Percentiles rank a stretch among this genome's conserved stretches.
phyloP scores from a whole-genome alignment of 768 basidiomycete genomes.

The Fomitopsis serialis region DNA sequence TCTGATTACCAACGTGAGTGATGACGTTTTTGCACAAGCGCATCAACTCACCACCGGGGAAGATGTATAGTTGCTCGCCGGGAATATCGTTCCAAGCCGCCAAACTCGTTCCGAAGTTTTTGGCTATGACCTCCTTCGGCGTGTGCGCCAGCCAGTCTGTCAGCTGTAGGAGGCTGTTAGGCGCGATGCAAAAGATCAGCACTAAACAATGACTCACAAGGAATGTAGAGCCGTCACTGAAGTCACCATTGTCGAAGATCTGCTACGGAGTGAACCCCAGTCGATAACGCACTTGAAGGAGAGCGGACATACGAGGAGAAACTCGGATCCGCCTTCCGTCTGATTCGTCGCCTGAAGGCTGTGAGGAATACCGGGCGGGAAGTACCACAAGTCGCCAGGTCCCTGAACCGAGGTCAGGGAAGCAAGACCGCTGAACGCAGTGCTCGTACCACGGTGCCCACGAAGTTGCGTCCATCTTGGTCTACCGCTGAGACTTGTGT shows the following conservation, averaged over 20 bases:
- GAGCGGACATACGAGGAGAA: slow-evolving; percentile 38
- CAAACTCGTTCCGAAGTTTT: slow-evolving; percentile 51
- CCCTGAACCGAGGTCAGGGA: slow-evolving; percentile 8
- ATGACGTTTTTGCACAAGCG: neutral
- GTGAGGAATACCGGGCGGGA: slow-evolving; percentile 51
- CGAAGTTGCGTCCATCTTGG: slow-evolving; percentile 42
- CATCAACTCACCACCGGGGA: slow-evolving; percentile 30
- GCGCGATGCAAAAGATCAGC: too few species aligned
- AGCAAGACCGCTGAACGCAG: neutral
- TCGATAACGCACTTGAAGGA: neutral
- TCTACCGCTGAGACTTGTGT: slow-evolving; percentile 44
- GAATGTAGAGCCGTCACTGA: slow-evolving; percentile 52
- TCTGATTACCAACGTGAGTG: slow-evolving; percentile 2
- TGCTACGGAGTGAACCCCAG: neutral
- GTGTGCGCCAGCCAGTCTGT: slow-evolving; percentile 68
- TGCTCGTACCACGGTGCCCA: slow-evolving; percentile 36
- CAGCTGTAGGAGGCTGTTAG: slow-evolving; percentile 31
- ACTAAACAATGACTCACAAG: slow-evolving; percentile 17
- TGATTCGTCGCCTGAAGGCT: slow-evolving; percentile 44
- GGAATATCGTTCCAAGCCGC: slow-evolving; percentile 53
- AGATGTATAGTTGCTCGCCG: slow-evolving; percentile 49
- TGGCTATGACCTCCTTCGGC: slow-evolving; percentile 52
- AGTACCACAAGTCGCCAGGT: slow-evolving; percentile 52
- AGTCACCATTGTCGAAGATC: slow-evolving; percentile 44
- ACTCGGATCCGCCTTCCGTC: slow-evolving; percentile 43